These are phyloP conservation scores for Ophiostoma sp. DNA, from an alignment of 2,329 filamentous ascomycete species.

Conservation along the genomic window DNA sequence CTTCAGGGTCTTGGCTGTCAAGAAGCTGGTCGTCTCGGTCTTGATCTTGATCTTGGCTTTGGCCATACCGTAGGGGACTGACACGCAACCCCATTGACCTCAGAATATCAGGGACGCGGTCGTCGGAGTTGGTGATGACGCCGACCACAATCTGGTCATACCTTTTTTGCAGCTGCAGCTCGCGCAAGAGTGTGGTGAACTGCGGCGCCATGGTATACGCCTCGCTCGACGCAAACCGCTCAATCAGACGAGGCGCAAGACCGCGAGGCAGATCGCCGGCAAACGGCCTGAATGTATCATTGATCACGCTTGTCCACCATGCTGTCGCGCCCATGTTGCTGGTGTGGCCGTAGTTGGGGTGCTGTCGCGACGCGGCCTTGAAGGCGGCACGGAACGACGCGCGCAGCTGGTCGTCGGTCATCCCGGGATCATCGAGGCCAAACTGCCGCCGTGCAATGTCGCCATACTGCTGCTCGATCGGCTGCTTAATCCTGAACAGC, in stretches of 20 bases:
- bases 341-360: constrained; percentile 56
- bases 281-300: constrained; percentile 46
- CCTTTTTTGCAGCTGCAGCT: constrained; percentile 28
- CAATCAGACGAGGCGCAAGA: constrained; percentile 45
- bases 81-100: constrained; percentile 48
- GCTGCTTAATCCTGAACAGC: constrained; percentile 48
- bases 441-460: constrained; percentile 43
- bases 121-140: constrained; percentile 59
- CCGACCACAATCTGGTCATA: constrained; percentile 41
- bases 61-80: constrained; percentile 33
- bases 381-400: constrained; percentile 40
- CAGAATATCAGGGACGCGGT: constrained; percentile 51
- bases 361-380: constrained; percentile 39
- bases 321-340: constrained; percentile 45
- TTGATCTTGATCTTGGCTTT: not conserved
- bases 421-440: constrained; percentile 36
- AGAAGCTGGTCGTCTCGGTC: no score
- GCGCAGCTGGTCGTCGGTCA: constrained; percentile 37
- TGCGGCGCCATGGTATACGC: constrained; percentile 48
- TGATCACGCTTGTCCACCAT: constrained; percentile 60
- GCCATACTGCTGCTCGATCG: constrained; percentile 51
- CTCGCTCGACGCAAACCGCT: constrained; percentile 47
- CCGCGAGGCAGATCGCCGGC: constrained; percentile 38
- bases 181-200: constrained; percentile 40
- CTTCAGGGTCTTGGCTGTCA: no score